Base-by-base conservation (phyloP, 2,329 filamentous ascomycete species). In the Aquanectria penicillioides region DNA sequence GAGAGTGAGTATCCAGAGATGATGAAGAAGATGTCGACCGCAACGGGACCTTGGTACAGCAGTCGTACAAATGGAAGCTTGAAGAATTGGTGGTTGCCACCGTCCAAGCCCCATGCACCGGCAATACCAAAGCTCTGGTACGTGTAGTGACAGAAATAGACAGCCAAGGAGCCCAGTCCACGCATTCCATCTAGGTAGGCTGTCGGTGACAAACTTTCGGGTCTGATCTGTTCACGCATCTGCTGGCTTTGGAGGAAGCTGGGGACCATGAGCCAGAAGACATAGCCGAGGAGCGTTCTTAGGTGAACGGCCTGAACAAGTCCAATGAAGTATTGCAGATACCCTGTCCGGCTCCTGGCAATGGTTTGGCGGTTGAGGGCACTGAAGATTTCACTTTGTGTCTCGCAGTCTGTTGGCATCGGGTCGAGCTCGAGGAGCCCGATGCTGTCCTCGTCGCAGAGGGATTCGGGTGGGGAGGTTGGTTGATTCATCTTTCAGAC, bases 21-120 rank as follows among this genome's bases (percentile, higher is more conserved):
- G 66, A 87, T 81, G 68, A 87, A 88, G 76, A 89, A 89, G 63
- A 87, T 73, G 72, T 81, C 83, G 33, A 87, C 85, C 65, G 84
- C 84, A 0, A 83, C 80, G 4, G 82, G 83, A 1, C 84, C 84
- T 48, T 82, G 81, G 68, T 81, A 86, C 51, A 82, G 75, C 4
- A 86, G 74, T 13, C 84, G 77, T 17, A 87, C 51, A 58, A 86
- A 78, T 7, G 84, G 84, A 2, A 86, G 76, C 65, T 83, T 81
- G 62, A 84, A 74, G 40, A 83, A 54, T 56, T 80, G 67, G 65
- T 78, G 77, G 71, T 83, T 80, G 61, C 71, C 71, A 18, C 77
- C 71, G 41, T 74, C 74, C 50, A 71, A 76, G 33, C 81, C 83
- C 73, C 77, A 85, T 15, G 81, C 80, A 61, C 83, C 77, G 49